Percentiles rank a stretch among this genome's conserved stretches.
phyloP scores from a whole-genome alignment of 192 early-diverging fungal genomes.

The Linderina pennispora region DNA sequence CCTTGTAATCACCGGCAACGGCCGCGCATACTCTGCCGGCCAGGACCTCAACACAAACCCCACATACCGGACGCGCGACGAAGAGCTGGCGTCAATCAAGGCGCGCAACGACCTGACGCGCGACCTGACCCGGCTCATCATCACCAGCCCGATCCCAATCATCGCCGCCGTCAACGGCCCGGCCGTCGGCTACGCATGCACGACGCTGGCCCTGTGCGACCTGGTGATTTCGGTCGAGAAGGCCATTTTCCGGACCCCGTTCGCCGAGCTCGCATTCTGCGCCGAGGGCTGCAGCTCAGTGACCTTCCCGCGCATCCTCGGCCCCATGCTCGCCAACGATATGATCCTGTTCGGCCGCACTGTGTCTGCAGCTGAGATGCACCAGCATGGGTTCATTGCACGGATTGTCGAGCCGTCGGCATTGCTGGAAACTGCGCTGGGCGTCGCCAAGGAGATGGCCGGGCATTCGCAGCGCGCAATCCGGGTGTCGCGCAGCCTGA shows the following conservation, averaged over 20 bases:
- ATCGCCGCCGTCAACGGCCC: constrained; percentile 69
- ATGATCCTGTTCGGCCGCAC: constrained; percentile 58
- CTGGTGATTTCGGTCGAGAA: constrained; percentile 57
- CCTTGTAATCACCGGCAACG: constrained; percentile 57
- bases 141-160: constrained; percentile 63
- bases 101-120: constrained; percentile 19
- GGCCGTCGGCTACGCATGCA: constrained; percentile 63
- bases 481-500: constrained; percentile 49
- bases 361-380: constrained; percentile 54
- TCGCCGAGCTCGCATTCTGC: constrained; percentile 68
- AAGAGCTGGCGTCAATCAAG: constrained; percentile 1
- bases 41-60: constrained; percentile 44
- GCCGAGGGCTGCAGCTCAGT: constrained; percentile 68
- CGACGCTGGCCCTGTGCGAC: constrained; percentile 62
- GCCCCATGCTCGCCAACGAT: constrained; percentile 58
- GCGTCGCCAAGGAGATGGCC: constrained; percentile 46
- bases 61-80: constrained; percentile 15
- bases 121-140: constrained; percentile 40
- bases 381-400: constrained; percentile 49
- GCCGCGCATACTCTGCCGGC: constrained; percentile 60
- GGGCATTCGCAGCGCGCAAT: constrained; percentile 54
- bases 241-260: constrained; percentile 66
- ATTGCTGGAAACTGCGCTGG: constrained; percentile 47
- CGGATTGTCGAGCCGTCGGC: constrained; percentile 48
- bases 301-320: constrained; percentile 64